Evolutionary conservation across 441 rosid genomes (phyloP).

Genomic region (Syzygium syzygioides): DNA sequence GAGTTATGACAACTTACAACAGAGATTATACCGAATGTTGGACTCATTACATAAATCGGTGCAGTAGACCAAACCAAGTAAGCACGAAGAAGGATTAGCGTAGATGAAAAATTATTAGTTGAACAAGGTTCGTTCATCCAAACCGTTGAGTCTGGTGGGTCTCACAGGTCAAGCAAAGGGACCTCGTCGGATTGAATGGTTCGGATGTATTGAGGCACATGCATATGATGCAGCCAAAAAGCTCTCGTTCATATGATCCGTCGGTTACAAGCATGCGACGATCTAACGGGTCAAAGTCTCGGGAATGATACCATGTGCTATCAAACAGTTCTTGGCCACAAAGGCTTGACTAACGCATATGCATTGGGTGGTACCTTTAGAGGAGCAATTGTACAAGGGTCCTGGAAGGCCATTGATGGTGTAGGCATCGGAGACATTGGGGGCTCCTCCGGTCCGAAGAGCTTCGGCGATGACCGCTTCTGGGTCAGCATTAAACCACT

Average conservation of each 20-base stretch:
- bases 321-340: neutral
- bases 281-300: neutral
- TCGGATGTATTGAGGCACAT: neutral
- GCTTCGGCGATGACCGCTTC: constrained; percentile 26
- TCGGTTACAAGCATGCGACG: neutral
- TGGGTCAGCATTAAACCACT: constrained; percentile 29
- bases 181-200: neutral
- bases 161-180: neutral
- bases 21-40: neutral
- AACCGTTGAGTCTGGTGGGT: neutral
- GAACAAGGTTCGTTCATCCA: neutral
- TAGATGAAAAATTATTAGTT: neutral
- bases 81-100: neutral
- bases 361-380: constrained; percentile 14
- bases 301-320: neutral
- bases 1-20: neutral
- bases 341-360: neutral
- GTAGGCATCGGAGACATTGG: constrained; percentile 30
- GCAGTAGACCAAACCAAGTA: neutral
- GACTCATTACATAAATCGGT: neutral
- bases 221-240: neutral
- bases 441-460: constrained; percentile 23
- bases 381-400: constrained; percentile 22
- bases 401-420: constrained; percentile 32
- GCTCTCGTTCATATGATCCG: neutral